Evolutionary conservation across 331 rosid genomes (phyloP).

Genomic region (Telfairia occidentalis): DNA sequence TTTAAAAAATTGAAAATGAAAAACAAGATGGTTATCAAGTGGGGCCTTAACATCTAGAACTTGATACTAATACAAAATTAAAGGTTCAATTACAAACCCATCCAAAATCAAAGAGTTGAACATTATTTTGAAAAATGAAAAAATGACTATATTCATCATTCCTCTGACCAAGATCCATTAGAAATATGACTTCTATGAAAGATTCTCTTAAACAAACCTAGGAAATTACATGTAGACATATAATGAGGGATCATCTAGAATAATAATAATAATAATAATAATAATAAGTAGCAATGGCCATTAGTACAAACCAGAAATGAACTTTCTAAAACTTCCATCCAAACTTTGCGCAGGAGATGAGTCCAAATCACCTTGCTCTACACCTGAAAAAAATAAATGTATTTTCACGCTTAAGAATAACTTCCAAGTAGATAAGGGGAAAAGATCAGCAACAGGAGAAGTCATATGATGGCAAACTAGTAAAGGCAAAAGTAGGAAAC

Average conservation of each 20-base stretch:
- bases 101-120: not conserved
- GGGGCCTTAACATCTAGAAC: not conserved
- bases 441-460: not conserved
- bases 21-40: too few species aligned
- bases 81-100: not conserved
- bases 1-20: too few species aligned
- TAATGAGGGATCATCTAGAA: not conserved
- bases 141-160: not conserved
- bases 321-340: slow-evolving; percentile 20
- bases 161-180: not conserved
- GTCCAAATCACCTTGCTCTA: slow-evolving; percentile 7
- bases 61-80: not conserved
- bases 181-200: not conserved
- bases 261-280: not conserved
- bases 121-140: not conserved
- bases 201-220: not conserved
- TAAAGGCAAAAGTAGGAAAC: not conserved
- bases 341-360: slow-evolving; percentile 10
- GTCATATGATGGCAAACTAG: not conserved
- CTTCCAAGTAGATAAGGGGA: not conserved
- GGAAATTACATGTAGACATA: not conserved
- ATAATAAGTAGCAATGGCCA: not conserved
- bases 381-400: not conserved
- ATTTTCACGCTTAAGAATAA: not conserved
- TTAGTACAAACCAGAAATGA: slow-evolving; percentile 4